A percentile compares a stretch with the other conserved stretches of the same genome.
These are phyloP conservation scores for Micractinium sp. DNA, from an alignment of 139 green algal genomes.

Conservation along the genomic window DNA sequence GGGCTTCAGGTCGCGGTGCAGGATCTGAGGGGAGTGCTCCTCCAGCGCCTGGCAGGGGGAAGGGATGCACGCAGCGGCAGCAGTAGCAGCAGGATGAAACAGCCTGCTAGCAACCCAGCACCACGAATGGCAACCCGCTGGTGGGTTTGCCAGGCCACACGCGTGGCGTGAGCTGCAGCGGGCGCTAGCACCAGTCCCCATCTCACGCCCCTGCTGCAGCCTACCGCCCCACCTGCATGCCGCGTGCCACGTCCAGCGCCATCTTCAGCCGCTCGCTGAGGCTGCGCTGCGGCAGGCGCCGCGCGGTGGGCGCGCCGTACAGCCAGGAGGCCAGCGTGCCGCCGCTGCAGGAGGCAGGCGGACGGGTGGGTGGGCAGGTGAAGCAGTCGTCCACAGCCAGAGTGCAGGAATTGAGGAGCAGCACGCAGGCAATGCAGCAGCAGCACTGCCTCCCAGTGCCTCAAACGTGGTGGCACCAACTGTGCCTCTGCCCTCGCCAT, in stretches of 20 bases:
- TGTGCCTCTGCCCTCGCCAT: neutral
- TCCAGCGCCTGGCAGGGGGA: slow-evolving; percentile 65
- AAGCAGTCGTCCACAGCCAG: no score
- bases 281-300: slow-evolving; percentile 36
- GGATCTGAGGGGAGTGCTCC: slow-evolving; percentile 64
- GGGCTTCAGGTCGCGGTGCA: slow-evolving; percentile 91
- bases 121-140: neutral
- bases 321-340: slow-evolving; percentile 72
- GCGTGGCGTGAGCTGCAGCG: no score
- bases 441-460: neutral
- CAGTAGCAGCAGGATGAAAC: neutral
- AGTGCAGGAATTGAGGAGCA: neutral
- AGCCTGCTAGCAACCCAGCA: neutral
- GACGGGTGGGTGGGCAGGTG: neutral
- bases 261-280: slow-evolving; percentile 63
- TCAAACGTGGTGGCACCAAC: neutral
- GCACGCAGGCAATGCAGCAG: neutral
- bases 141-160: no score
- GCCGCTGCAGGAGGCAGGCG: slow-evolving; percentile 50
- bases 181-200: no score
- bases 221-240: slow-evolving; percentile 57
- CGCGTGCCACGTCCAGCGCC: slow-evolving; percentile 60
- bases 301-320: slow-evolving; percentile 46
- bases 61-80: neutral
- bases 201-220: neutral